Conservation (phyloP, 2,329 filamentous ascomycete species). For the Polychaeton citri region DNA sequence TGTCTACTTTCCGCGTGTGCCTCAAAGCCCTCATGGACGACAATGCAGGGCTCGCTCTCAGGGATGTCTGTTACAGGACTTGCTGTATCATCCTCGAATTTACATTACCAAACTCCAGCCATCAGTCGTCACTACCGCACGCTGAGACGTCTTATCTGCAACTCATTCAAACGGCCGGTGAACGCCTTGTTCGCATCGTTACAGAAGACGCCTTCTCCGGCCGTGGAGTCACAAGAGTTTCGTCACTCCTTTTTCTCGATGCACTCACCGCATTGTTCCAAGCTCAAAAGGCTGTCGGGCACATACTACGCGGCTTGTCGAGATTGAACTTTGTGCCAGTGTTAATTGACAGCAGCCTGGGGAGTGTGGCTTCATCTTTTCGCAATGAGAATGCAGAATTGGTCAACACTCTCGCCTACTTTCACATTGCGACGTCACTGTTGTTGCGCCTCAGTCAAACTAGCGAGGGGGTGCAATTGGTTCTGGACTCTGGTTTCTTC, state of each 20-base stretch:
- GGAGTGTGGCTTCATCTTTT: conserved; percentile 58
- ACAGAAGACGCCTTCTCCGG: conserved; percentile 90
- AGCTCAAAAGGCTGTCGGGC: conserved; percentile 51
- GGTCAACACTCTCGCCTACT: conserved; percentile 42
- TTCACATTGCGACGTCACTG: conserved; percentile 66
- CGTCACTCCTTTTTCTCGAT: conserved; percentile 73
- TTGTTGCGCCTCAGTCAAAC: conserved; percentile 76
- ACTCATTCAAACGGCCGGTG: conserved; percentile 66
- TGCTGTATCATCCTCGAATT: conserved; percentile 42
- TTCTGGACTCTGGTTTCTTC: conserved; percentile 85
- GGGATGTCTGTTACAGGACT: conserved; percentile 81
- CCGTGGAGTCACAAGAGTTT: conserved; percentile 66
- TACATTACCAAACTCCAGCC: conserved; percentile 5
- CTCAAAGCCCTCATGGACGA: conserved; percentile 66
- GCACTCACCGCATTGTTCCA: conserved; percentile 62
- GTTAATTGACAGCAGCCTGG: conserved; percentile 74
- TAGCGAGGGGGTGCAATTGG: conserved; percentile 66
- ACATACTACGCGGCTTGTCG: conserved; percentile 67
- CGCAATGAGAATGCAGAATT: conserved; percentile 33
- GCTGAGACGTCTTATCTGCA: conserved; percentile 33
- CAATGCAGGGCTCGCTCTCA: conserved; percentile 55
- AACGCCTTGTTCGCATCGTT: conserved; percentile 68
- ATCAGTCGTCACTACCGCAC: conserved; percentile 1
- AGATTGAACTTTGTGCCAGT: conserved; percentile 84
- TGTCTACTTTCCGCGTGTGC: conserved; percentile 80